Evolutionary conservation across 805 yeast genomes (phyloP).

Genomic region (Danielia oregonensis): DNA sequence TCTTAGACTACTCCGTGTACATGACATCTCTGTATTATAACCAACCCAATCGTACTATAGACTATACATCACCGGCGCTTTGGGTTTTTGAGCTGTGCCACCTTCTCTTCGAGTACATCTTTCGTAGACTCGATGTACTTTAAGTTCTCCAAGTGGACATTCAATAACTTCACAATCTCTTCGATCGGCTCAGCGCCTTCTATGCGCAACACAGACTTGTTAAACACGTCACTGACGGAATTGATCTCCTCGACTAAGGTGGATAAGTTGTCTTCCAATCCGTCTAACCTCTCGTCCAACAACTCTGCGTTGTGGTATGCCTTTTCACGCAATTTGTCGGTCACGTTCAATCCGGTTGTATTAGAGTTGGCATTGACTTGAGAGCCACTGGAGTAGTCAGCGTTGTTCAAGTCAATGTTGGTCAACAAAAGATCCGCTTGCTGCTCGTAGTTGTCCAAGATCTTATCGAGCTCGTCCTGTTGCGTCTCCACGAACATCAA

Average conservation of each 20-base stretch:
- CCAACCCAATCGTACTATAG: no score
- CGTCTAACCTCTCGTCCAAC: constrained; percentile 75
- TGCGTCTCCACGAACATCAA: constrained; percentile 83
- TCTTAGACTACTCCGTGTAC: no score
- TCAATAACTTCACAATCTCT: constrained; percentile 76
- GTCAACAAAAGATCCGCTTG: constrained; percentile 55
- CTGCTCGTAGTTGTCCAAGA: constrained; percentile 77
- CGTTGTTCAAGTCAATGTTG: constrained; percentile 30
- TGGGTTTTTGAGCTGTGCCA: constrained; percentile 28
- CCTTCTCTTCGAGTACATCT: constrained; percentile 59
- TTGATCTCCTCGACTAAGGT: constrained; percentile 79
- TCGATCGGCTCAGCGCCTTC: constrained; percentile 39
- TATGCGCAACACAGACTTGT: constrained; percentile 47
- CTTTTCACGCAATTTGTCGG: constrained; percentile 84
- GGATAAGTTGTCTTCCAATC: constrained; percentile 70
- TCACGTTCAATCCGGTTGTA: constrained; percentile 38
- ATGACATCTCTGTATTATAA: no score
- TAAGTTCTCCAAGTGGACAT: constrained; percentile 85
- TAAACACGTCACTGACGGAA: constrained; percentile 75
- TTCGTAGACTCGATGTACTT: constrained; percentile 82
- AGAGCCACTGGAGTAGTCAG: constrained; percentile 7
- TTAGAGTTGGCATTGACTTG: constrained; percentile 5
- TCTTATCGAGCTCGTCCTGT: constrained; percentile 83
- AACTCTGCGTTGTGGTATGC: constrained; percentile 86
- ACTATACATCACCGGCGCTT: no score